These are phyloP conservation scores for Dactylis glomerata DNA, from an alignment of 176 grass and related monocot species.

Conservation along the genomic window DNA sequence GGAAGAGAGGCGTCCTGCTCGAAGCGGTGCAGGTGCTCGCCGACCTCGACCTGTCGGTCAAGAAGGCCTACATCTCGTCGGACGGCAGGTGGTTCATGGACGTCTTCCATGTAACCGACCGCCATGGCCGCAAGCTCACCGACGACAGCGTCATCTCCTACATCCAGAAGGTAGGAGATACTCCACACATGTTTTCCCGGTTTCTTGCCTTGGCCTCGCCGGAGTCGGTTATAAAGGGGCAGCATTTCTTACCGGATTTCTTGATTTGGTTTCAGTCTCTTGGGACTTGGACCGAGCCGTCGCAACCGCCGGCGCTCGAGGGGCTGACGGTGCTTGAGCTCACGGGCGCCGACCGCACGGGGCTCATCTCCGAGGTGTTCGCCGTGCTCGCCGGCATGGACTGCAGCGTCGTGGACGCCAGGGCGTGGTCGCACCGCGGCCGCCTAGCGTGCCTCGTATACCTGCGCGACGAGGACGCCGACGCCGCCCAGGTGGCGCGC, in stretches of 20 bases:
- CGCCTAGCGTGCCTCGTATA: conserved; percentile 67
- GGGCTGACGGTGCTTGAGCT: conserved; percentile 75
- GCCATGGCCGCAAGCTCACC: conserved; percentile 74
- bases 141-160: conserved; percentile 81
- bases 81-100: conserved; percentile 99
- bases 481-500: conserved; percentile 8
- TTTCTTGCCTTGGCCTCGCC: not conserved
- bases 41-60: conserved; percentile 84
- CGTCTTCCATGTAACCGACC: conserved; percentile 96
- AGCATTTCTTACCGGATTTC: not conserved
- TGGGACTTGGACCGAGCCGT: conserved; percentile 50
- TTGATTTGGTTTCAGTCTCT: conserved; percentile 56
- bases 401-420: conserved; percentile 68
- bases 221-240: not conserved
- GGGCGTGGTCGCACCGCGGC: conserved; percentile 77
- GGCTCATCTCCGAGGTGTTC: conserved; percentile 88
- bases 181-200: not conserved
- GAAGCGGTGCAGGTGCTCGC: conserved; percentile 93
- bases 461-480: conserved; percentile 45
- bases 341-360: conserved; percentile 60
- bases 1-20: conserved; percentile 71
- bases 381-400: conserved; percentile 72
- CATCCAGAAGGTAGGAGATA: conserved; percentile 59
- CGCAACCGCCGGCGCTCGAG: conserved; percentile 32
- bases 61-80: conserved; percentile 94